Evolutionary conservation across 306 rosid species (phyloP).

Genomic region (Trifolium subterraneum): DNA sequence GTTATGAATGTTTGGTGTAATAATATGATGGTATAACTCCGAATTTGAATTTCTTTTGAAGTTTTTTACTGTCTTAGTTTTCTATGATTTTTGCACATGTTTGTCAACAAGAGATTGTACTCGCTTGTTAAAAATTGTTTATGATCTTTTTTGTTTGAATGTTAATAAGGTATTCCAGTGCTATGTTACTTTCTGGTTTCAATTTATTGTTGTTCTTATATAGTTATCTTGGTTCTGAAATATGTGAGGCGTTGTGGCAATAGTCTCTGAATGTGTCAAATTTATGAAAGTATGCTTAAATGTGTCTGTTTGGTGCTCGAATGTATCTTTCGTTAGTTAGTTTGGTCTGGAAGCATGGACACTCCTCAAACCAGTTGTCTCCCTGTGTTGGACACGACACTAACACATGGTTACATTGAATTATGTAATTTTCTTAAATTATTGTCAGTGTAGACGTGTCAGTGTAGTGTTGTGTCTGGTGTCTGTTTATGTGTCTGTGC

Average conservation of each 20-base stretch:
- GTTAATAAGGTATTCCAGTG: constrained; percentile 46
- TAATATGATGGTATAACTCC: constrained; percentile 32
- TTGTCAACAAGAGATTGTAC: constrained; percentile 36
- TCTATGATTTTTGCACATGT: constrained; percentile 29
- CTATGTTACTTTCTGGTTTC: background rate
- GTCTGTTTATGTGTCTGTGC: too few species aligned
- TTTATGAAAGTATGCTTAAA: background rate
- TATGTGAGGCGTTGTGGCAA: background rate
- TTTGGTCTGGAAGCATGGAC: background rate
- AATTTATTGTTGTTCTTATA: background rate
- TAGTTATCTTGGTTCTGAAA: background rate
- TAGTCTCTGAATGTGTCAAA: background rate
- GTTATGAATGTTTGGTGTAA: constrained; percentile 21
- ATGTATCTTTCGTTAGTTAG: background rate
- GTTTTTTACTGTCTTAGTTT: constrained; percentile 3
- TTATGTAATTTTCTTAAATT: too few species aligned
- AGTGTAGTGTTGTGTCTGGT: too few species aligned
- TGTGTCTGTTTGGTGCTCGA: background rate
- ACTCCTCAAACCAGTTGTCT: too few species aligned
- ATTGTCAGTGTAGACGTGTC: too few species aligned
- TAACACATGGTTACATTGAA: too few species aligned
- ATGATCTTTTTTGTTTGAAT: constrained; percentile 39
- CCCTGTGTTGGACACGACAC: too few species aligned
- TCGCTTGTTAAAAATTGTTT: constrained; percentile 32
- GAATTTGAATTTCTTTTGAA: constrained; percentile 29